A percentile compares a stretch with the other conserved stretches of the same genome.
These are phyloP conservation scores for Aspergillus pseudoviridinutans DNA, from an alignment of 2,329 filamentous ascomycete species.

Conservation along the genomic window DNA sequence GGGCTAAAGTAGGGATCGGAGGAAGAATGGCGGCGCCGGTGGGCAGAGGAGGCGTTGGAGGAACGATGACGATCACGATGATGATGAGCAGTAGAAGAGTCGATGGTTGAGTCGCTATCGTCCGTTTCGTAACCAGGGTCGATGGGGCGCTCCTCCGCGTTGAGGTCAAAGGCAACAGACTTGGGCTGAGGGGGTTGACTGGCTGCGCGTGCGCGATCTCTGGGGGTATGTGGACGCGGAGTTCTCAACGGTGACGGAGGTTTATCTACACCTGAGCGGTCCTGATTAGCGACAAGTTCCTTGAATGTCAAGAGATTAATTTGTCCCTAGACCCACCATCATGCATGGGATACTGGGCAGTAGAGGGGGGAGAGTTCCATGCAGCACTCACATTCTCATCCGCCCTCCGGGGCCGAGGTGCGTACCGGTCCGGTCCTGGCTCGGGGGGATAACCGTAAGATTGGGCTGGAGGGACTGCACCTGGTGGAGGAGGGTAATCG, in stretches of 20 bases:
- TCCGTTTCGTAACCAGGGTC: slow-evolving; percentile 41
- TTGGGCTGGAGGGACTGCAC: slow-evolving; percentile 34
- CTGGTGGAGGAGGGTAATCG: slow-evolving; percentile 42
- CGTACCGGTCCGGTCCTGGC: slow-evolving; percentile 36
- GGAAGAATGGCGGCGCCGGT: slow-evolving; percentile 18
- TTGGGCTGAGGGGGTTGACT: slow-evolving; percentile 28
- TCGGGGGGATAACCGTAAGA: slow-evolving; percentile 37
- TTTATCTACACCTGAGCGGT: slow-evolving; percentile 19
- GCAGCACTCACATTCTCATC: slow-evolving; percentile 51
- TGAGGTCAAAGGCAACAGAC: slow-evolving; percentile 32
- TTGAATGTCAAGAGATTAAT: neutral
- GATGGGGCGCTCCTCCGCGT: slow-evolving; percentile 7
- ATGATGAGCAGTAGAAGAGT: slow-evolving; percentile 15
- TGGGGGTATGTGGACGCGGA: slow-evolving; percentile 3
- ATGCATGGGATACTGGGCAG: slow-evolving; percentile 33
- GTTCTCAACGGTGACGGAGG: slow-evolving; percentile 4
- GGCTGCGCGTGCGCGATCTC: slow-evolving; percentile 14
- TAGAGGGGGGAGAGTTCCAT: slow-evolving; percentile 30
- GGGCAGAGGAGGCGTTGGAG: neutral
- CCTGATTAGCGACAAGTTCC: slow-evolving; percentile 1
- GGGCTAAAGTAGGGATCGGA: slow-evolving; percentile 15
- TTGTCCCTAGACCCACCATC: slow-evolving; percentile 41
- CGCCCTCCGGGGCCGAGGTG: slow-evolving; percentile 34
- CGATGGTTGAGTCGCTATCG: slow-evolving; percentile 38
- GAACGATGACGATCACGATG: slow-evolving; percentile 18